Percentiles rank a stretch among this genome's conserved stretches.
These are phyloP conservation scores for Exserohilum turcica DNA, from an alignment of 2,329 filamentous ascomycete genomes.

Conservation along the genomic window DNA sequence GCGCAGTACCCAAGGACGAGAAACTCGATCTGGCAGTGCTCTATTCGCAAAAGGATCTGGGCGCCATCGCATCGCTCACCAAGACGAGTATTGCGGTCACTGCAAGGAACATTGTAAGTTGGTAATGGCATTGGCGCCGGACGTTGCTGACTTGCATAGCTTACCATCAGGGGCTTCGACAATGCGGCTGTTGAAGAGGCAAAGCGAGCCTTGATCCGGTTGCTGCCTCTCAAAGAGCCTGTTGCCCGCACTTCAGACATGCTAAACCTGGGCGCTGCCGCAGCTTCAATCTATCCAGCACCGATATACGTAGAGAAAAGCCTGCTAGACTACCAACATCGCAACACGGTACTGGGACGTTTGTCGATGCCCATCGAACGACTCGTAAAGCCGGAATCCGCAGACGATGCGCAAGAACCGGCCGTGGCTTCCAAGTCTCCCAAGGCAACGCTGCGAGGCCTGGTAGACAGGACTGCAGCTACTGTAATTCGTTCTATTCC, in stretches of 20 bases:
- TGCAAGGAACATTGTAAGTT: slow-evolving; percentile 26
- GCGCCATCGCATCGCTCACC: slow-evolving; percentile 29
- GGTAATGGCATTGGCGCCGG: background rate
- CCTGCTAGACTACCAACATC: slow-evolving; percentile 30
- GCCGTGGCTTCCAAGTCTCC: background rate
- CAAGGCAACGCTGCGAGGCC: slow-evolving; percentile 1
- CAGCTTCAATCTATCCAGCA: slow-evolving; percentile 21
- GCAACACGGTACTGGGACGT: slow-evolving; percentile 31
- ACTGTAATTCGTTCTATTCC: background rate
- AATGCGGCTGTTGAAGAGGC: slow-evolving; percentile 34
- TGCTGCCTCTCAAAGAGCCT: slow-evolving; percentile 31
- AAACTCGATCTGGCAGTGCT: slow-evolving; percentile 14
- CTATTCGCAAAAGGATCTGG: slow-evolving; percentile 22
- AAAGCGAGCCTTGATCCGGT: slow-evolving; percentile 31
- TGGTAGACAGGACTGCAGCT: slow-evolving; percentile 6
- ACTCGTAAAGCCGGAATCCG: background rate
- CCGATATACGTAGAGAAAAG: slow-evolving; percentile 24
- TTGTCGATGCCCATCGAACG: slow-evolving; percentile 29
- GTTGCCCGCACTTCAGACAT: slow-evolving; percentile 25
- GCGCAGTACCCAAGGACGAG: slow-evolving; percentile 2
- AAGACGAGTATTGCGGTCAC: slow-evolving; percentile 27
- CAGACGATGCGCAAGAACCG: background rate
- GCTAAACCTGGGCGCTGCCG: slow-evolving; percentile 18
- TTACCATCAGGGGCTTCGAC: slow-evolving; percentile 36
- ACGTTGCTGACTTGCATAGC: slow-evolving; percentile 21